Evolutionary conservation across 2,329 filamentous ascomycete species (phyloP).

Genomic region (Sporothrix inflata): DNA sequence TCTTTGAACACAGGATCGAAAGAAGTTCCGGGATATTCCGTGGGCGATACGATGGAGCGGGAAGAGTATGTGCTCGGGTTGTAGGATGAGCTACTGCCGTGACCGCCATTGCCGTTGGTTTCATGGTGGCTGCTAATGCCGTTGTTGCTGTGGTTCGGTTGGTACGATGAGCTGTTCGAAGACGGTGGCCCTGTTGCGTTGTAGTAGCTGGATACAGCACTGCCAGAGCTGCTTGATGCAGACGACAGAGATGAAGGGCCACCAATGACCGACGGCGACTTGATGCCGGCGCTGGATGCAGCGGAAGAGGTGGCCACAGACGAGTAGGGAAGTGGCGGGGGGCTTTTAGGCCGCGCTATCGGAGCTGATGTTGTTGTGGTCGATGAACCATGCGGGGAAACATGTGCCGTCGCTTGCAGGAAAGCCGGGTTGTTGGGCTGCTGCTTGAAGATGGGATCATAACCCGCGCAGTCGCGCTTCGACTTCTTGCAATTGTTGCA

Average conservation of each 20-base stretch:
- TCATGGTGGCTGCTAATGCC: background rate
- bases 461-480: conserved; percentile 83
- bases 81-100: background rate
- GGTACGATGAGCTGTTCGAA: conserved; percentile 10
- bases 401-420: conserved; percentile 19
- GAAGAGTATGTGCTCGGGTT: conserved; percentile 19
- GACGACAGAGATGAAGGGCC: background rate
- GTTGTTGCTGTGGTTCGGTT: background rate
- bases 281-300: conserved; percentile 18
- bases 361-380: conserved; percentile 3
- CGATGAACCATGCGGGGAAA: background rate
- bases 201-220: conserved; percentile 30
- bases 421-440: conserved; percentile 50
- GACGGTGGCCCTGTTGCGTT: background rate
- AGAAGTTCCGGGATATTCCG: background rate
- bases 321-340: conserved; percentile 1
- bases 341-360: background rate
- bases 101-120: background rate
- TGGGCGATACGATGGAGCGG: conserved; percentile 21
- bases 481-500: conserved; percentile 91
- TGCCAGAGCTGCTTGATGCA: conserved; percentile 20
- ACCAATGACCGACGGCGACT: background rate
- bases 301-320: background rate
- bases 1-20: conserved; percentile 53
- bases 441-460: conserved; percentile 84